These are phyloP conservation scores for Alternaria brassicae DNA, from an alignment of 2,329 filamentous ascomycete species.

Conservation along the genomic window DNA sequence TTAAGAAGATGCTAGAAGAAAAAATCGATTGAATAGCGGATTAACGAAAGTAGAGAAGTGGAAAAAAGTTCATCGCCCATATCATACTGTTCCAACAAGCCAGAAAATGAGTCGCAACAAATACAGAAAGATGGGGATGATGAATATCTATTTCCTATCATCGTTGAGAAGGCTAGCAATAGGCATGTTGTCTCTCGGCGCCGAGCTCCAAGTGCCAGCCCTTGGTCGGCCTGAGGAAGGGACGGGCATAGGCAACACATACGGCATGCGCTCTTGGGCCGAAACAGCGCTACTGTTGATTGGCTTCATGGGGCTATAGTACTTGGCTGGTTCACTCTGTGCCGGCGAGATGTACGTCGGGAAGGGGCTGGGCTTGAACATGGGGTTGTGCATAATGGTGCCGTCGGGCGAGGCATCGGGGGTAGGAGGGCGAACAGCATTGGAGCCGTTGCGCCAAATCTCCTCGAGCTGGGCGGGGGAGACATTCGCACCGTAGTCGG, in stretches of 20 bases:
- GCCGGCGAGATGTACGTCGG: conserved; percentile 41
- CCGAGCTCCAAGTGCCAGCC: conserved; percentile 48
- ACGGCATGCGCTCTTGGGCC: conserved; percentile 45
- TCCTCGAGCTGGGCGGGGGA: conserved; percentile 72
- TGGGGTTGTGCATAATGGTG: conserved; percentile 46
- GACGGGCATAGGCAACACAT: conserved; percentile 48
- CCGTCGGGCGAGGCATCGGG: conserved; percentile 51
- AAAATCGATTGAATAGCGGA: conserved; percentile 15
- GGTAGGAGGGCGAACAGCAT: conserved; percentile 46
- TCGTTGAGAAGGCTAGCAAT: conserved; percentile 51
- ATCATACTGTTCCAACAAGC: conserved; percentile 4
- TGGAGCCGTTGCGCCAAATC: conserved; percentile 62
- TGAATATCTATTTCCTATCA: conserved; percentile 39
- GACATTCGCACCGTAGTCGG: conserved; percentile 71
- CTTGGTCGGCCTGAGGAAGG: conserved; percentile 42
- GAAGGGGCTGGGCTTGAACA: conserved; percentile 40
- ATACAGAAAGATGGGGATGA: background rate
- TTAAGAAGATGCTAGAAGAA: background rate
- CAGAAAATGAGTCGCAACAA: conserved; percentile 1
- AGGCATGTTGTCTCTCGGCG: conserved; percentile 48
- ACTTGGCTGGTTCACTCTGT: conserved; percentile 39
- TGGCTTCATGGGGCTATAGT: conserved; percentile 43
- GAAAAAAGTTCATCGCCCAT: conserved; percentile 8
- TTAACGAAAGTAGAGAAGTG: conserved; percentile 37
- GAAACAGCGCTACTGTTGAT: conserved; percentile 43